Base-by-base conservation (phyloP, 495 filamentous ascomycete genomes). In the Talaromyces wortmannii region DNA sequence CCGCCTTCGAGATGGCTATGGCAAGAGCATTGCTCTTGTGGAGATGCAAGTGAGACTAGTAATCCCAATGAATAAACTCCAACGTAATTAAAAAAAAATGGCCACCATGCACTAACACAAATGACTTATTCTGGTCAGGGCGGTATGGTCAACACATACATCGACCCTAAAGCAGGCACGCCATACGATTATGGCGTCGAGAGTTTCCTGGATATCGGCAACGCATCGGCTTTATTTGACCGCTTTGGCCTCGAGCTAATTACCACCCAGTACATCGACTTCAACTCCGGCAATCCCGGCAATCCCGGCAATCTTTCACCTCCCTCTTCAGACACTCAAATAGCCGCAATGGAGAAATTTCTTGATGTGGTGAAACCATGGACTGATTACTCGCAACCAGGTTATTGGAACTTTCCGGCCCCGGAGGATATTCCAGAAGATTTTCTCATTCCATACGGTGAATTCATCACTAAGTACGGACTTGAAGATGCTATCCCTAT, bases 401-500 rank as follows among this genome's bases (percentile, higher is more conserved):
- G 69, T 36, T 73, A 65, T 57, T 70, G 64, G 66, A 65, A 68
- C 15, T 70, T 74, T 45, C 69, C 72, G 4, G 50, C 51, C 7
- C 58, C 63, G 3, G 64, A 49, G 7, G 49, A 58, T 18, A 67
- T 80, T 48, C 77, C 76, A 11, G 62, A 62, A 4, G 75, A 78
- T 48, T 63, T 80, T 6, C 66, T 78, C 2, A 60, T 78, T 48
- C 70, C 74, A 0, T 78, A 72, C 50, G 63, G 65, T 5, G 60
- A 76, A 8, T 78, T 80, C 55, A 56, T 72, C 40, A 65, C 55
- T 40, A 77, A 76, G 53, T 67, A 78, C 63, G 65, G 65, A 51
- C 63, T 78, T n/a, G 62, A 70, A 45, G 67, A 66, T 50, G 61
- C 67, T n/a, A 42, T 67, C 7, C 63, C 61, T 10, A 43, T 63